Conservation (phyloP, 257 asterid species). For the Solanum verrucosum region DNA sequence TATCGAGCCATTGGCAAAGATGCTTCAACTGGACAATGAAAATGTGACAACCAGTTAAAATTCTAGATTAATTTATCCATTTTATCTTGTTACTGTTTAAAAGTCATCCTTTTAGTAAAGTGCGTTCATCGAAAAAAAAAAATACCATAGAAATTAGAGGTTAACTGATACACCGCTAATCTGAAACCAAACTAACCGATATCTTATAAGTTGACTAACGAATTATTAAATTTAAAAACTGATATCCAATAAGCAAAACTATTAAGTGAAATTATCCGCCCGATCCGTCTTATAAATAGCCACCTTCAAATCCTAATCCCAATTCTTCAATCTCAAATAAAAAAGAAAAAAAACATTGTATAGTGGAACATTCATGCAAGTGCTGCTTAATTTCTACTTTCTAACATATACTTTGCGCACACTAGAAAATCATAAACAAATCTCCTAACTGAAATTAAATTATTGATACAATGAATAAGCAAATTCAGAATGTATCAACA, state of each 20-base stretch:
- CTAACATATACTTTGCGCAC: not conserved
- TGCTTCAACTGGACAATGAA: not conserved
- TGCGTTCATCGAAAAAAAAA: too few species aligned
- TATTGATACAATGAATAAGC: not conserved
- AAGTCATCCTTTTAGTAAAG: too few species aligned
- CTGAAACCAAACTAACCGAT: too few species aligned
- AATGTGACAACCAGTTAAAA: not conserved
- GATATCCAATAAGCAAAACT: too few species aligned
- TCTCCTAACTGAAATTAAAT: not conserved
- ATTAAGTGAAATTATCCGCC: too few species aligned
- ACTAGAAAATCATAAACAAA: not conserved
- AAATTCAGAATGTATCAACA: not conserved
- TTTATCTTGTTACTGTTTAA: not conserved
- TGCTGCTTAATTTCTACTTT: not conserved
- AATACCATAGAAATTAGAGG: too few species aligned
- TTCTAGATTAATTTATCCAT: not conserved
- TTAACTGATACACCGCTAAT: too few species aligned
- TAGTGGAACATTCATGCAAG: not conserved
- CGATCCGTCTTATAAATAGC: too few species aligned
- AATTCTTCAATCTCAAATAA: not conserved
- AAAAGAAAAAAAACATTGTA: not conserved
- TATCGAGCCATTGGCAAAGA: not conserved
- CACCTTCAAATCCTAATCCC: not conserved
- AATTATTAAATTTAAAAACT: too few species aligned
- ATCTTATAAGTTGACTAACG: too few species aligned